These are phyloP conservation scores for Isabelozyma heimii DNA, from an alignment of 805 yeast genomes.

Conservation along the genomic window DNA sequence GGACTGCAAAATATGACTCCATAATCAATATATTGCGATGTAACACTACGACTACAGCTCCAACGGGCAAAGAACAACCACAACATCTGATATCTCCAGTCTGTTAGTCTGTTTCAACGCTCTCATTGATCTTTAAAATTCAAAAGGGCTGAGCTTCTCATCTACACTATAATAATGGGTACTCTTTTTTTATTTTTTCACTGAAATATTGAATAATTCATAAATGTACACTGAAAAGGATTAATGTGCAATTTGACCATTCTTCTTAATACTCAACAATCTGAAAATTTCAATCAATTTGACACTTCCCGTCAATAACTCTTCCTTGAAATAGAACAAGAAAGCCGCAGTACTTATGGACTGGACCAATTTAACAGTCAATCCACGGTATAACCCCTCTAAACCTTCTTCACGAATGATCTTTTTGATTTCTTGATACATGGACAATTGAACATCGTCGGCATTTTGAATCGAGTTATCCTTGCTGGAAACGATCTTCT, in stretches of 20 bases:
- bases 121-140: no score
- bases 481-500: slow-evolving; percentile 14
- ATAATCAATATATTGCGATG: no score
- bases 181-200: no score
- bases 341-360: slow-evolving; percentile 87
- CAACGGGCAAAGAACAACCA: no score
- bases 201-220: neutral
- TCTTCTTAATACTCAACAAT: slow-evolving; percentile 19
- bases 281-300: slow-evolving; percentile 46
- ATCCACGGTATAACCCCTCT: slow-evolving; percentile 76
- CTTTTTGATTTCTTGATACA: slow-evolving; percentile 51
- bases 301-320: slow-evolving; percentile 61
- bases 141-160: no score
- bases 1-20: no score
- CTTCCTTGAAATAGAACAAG: slow-evolving; percentile 87
- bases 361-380: slow-evolving; percentile 75
- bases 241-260: neutral
- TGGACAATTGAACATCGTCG: slow-evolving; percentile 29
- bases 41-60: no score
- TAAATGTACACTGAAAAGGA: neutral
- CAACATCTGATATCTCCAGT: no score
- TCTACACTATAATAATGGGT: no score
- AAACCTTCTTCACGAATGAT: slow-evolving; percentile 72
- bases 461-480: slow-evolving; percentile 8
- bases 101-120: no score